Evolutionary conservation across 2,329 filamentous ascomycete species (phyloP), one percentile per base, ranked within the genome.

Genomic region (Domatiomyces catenatus): DNA sequence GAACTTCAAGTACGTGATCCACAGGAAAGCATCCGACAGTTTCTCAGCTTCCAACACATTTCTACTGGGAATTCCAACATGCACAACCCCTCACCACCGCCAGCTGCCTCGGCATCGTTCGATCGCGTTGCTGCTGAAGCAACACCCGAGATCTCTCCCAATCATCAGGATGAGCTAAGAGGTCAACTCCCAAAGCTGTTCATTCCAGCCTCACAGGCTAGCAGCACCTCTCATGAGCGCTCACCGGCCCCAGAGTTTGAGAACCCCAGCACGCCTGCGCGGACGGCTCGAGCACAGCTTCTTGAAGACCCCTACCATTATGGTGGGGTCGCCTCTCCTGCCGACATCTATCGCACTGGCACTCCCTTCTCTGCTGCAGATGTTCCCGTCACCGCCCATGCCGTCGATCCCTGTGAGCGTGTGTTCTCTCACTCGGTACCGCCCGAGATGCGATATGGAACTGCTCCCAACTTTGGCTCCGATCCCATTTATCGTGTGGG

Each of bases 311-410:
- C 62, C 5, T 64, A 63, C 48, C 53, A 54, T 45, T 63, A 62
- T 45, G 61, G 56, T 17, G 58, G 53, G 26, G 50, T 53, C 36
- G 58, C 62, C 26, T 77, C 76, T 1, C 75, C 83, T 2, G 73
- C 75, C 0, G 71, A 75, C 47, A 76, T 83, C 43, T 89, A 88
- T 68, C 80, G 85, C 50, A 82, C 86, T 56, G 83, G 80, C n/a
- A 93, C 86, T 0, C 88, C 89, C 15, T 85, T 89, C 64, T 94
- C 89, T 1, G 88, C 94, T 62, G 83, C 90, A 74, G 90, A 95
- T 63, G 80, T 89, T 10, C 89, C 90, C 0, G 69, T 93, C 52
- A 92, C 86, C 0, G 76, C 82, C 2, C 72, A 89, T 44, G 78
- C 79, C 1, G 60, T 80, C 15, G 85, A 83, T 0, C 85, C 85